Evolutionary conservation across 140 eudicot genomes (phyloP).

Genomic region (Bidens hawaiensis): DNA sequence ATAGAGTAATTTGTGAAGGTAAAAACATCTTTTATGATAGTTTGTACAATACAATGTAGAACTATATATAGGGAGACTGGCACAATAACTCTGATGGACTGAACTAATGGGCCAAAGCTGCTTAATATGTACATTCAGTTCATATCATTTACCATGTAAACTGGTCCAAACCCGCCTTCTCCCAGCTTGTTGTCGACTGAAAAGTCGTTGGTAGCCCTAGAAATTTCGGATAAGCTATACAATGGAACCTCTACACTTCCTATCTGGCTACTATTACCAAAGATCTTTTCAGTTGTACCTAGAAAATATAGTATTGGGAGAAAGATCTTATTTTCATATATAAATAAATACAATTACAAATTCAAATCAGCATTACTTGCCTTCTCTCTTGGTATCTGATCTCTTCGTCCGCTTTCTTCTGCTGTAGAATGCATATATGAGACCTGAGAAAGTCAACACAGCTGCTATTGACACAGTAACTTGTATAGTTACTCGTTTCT

Average conservation of each 20-base stretch:
- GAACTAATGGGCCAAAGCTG: too few species aligned
- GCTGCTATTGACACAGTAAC: neutral
- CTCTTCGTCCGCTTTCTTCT: neutral
- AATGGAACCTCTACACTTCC: conserved; percentile 1
- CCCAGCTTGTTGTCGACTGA: conserved; percentile 6
- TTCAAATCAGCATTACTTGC: too few species aligned
- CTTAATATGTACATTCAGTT: neutral
- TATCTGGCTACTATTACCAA: neutral
- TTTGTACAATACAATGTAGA: neutral
- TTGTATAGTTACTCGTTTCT: neutral
- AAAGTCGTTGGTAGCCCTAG: conserved; percentile 1
- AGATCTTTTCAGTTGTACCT: too few species aligned
- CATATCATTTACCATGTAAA: conserved; percentile 3
- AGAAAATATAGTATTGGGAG: neutral
- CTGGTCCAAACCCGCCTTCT: conserved; percentile 13
- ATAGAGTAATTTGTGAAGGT: neutral
- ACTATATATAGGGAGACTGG: too few species aligned
- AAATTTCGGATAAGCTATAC: neutral
- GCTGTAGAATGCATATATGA: neutral
- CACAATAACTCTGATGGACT: too few species aligned
- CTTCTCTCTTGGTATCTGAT: neutral
- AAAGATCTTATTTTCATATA: too few species aligned
- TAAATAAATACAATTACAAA: too few species aligned
- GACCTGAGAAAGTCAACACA: neutral
- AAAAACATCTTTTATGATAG: too few species aligned